A percentile compares a stretch with the other conserved stretches of the same genome.
These are phyloP conservation scores for Peniophora sp. DNA, from an alignment of 1,284 basidiomycete genomes.

Conservation along the genomic window DNA sequence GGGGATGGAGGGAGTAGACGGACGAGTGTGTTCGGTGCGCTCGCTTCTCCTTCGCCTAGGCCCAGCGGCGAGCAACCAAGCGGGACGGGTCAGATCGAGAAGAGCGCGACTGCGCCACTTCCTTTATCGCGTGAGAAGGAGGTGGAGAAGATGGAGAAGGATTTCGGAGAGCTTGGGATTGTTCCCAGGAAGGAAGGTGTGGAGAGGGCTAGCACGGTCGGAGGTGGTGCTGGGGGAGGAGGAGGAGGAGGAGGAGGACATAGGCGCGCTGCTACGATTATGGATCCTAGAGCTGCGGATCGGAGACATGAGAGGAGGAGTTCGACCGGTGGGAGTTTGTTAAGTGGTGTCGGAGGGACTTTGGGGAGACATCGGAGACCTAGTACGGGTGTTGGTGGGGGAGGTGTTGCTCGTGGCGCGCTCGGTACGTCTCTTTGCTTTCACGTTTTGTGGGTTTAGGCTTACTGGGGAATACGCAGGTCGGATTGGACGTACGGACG, in stretches of 20 bases:
- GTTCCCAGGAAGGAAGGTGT: no score
- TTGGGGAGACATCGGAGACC: constrained; percentile 60
- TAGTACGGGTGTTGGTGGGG: constrained; percentile 48
- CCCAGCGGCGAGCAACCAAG: no score
- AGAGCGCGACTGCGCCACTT: constrained; percentile 3
- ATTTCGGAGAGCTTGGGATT: background rate
- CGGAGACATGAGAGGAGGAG: constrained; percentile 69
- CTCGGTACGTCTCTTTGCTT: background rate
- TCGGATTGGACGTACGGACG: constrained; percentile 44
- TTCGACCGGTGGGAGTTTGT: constrained; percentile 59
- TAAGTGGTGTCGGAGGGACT: constrained; percentile 42
- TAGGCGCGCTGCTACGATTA: constrained; percentile 64
- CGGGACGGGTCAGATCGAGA: constrained; percentile 15
- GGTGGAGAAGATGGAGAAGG: constrained; percentile 10
- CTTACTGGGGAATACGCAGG: no score
- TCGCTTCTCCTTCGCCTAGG: no score
- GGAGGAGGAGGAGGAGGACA: constrained; percentile 31
- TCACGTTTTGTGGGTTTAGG: no score
- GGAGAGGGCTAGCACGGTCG: background rate
- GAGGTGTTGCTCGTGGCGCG: constrained; percentile 33
- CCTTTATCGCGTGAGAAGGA: constrained; percentile 10
- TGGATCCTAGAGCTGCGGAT: constrained; percentile 55
- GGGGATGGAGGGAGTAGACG: background rate
- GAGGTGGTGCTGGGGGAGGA: constrained; percentile 34
- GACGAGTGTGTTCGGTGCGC: background rate